Base-by-base conservation (phyloP, 169 alveolate genomes). In the Eimeria necatrix region DNA sequence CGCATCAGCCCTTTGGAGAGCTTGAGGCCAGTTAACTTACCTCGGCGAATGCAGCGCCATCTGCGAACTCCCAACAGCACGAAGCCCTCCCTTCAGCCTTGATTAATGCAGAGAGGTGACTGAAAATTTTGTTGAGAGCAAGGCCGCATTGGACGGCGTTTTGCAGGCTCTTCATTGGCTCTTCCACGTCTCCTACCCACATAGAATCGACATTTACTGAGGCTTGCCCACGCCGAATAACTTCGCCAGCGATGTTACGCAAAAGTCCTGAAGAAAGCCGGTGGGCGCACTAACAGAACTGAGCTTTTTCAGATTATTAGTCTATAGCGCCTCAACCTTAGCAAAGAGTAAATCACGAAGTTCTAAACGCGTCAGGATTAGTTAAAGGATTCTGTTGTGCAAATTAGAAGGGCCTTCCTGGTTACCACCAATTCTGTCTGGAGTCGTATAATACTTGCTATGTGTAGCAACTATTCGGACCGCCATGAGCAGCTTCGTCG, bases 21-120 rank as follows among this genome's bases (percentile, higher is more conserved):
- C 48, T 24, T 51, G 73, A 49, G 76, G 46, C 46, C n/a, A 16
- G 12, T 4, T 32, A 22, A 85, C 26, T 41, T 52, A 94, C 98
- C 97, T 98, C 98, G 60, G 99, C 99, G 93, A 99, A 99, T 52
- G 98, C 98, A 18, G 99, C 97, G 73, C 99, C 99, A 52, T 97
- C 98, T 32, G 98, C 97, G 70, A 97, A 98, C 73, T 98, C 98
- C 97, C 98, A 98, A 70, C 97, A 96, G 89, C 97, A 97, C 89
- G 80, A 93, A 93, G 94, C 96, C 68, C 60, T 95, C 83, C 60
- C 96, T 80, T 94, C 95, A 76, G 96, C 96, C 91, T 96, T 96
- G 5, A 98, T 97, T 76, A 98, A 95, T 46, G 96, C 95, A 92
- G 96, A 96, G 76, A 96, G 95, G 93, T 96, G 96, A 51, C 97